A percentile compares a stretch with the other conserved stretches of the same genome.
Evolutionary conservation across 371 early-diverging fungal genomes (phyloP).

Genomic region (Apophysomyces trapeziformis): DNA sequence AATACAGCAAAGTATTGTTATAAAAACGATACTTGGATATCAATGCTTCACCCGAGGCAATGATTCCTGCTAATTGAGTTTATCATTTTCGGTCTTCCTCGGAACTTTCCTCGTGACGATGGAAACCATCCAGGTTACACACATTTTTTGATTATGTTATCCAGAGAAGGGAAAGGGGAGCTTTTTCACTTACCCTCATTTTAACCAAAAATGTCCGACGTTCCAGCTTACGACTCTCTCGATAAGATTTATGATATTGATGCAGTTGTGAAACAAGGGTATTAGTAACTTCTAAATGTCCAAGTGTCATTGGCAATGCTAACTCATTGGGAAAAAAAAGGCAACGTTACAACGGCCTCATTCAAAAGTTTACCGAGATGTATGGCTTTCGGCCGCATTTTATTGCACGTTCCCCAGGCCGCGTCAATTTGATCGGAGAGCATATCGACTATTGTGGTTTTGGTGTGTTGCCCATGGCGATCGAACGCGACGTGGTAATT

Average conservation of each 20-base stretch:
- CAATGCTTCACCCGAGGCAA: too few species aligned
- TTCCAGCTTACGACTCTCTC: constrained; percentile 44
- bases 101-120: constrained; percentile 3
- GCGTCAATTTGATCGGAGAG: constrained; percentile 96
- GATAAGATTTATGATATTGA: constrained; percentile 45
- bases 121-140: neutral
- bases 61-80: too few species aligned
- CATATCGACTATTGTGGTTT: constrained; percentile 96
- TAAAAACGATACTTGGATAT: too few species aligned
- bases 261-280: constrained; percentile 47
- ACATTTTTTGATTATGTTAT: neutral
- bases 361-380: constrained; percentile 55
- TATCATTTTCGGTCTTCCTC: too few species aligned
- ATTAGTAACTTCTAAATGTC: too few species aligned
- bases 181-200: constrained; percentile 12
- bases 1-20: too few species aligned
- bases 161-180: neutral
- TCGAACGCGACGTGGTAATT: constrained; percentile 85
- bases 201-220: constrained; percentile 29
- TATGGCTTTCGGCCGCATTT: constrained; percentile 78
- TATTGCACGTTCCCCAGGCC: constrained; percentile 88
- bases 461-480: constrained; percentile 96
- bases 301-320: constrained; percentile 12
- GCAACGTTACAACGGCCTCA: constrained; percentile 62
- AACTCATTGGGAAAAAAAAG: constrained; percentile 21